Conservation (phyloP, 1,284 basidiomycete species). For the Tilletia caries region DNA sequence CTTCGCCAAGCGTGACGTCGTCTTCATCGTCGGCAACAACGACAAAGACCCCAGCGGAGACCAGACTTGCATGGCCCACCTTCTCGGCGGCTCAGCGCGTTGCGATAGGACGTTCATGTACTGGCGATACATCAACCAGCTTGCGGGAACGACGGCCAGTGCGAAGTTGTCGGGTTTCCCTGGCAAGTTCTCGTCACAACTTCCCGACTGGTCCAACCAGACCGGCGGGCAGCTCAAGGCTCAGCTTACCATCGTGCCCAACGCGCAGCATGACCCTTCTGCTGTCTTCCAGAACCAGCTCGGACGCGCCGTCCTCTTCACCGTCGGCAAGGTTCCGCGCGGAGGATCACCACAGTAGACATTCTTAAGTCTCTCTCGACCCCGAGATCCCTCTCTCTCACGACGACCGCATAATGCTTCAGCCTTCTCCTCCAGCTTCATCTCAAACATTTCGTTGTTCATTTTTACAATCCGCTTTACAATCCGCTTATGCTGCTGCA, state of each 20-base stretch:
- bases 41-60: constrained; percentile 40
- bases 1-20: constrained; percentile 42
- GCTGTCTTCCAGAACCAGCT: background rate
- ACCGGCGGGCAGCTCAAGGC: background rate
- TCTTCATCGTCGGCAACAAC: constrained; percentile 44
- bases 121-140: constrained; percentile 50
- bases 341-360: no score
- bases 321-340: background rate
- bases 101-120: constrained; percentile 47
- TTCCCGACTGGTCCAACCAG: background rate
- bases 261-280: background rate
- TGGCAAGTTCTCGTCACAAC: background rate
- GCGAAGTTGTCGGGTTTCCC: background rate
- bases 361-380: no score
- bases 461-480: no score
- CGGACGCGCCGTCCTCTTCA: background rate
- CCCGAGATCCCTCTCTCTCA: no score
- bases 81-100: constrained; percentile 43
- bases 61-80: constrained; percentile 48
- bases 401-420: no score
- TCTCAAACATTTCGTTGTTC: no score
- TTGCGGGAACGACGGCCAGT: constrained; percentile 23
- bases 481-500: no score
- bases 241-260: background rate
- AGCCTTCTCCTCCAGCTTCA: no score